These are phyloP conservation scores for Entomortierella parvispora DNA, from an alignment of 192 early-diverging fungal species.

Conservation along the genomic window DNA sequence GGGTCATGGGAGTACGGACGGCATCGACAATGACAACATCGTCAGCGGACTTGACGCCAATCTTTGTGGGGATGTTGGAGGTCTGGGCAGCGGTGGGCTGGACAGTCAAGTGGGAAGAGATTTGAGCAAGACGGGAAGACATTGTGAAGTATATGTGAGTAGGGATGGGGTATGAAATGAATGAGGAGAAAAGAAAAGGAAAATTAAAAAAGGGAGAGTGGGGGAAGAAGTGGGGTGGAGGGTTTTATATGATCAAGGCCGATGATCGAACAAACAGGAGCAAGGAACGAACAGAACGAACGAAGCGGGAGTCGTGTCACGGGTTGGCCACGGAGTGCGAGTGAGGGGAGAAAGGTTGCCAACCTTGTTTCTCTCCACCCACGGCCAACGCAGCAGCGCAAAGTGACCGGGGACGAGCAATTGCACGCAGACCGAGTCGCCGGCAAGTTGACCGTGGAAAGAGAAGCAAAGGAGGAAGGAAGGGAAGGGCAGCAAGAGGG, in stretches of 20 bases:
- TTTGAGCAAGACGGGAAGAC: slow-evolving; percentile 67
- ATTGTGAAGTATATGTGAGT: slow-evolving; percentile 34
- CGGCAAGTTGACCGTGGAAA: neutral
- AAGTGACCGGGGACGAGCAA: neutral
- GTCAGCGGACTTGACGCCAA: slow-evolving; percentile 76
- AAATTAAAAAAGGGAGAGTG: slow-evolving; percentile 4
- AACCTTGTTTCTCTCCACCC: neutral
- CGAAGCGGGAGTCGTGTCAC: neutral
- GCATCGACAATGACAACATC: slow-evolving; percentile 87
- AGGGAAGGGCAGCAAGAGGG: neutral
- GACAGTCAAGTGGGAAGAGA: slow-evolving; percentile 62
- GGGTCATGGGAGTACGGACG: slow-evolving; percentile 79
- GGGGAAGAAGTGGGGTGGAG: neutral
- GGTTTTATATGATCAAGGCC: slow-evolving; percentile 3
- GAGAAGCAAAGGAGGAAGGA: neutral
- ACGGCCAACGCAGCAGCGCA: neutral
- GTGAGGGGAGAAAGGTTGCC: slow-evolving; percentile 2
- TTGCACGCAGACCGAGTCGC: neutral
- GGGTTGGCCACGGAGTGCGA: neutral
- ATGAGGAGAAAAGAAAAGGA: slow-evolving; percentile 13
- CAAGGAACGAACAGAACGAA: neutral
- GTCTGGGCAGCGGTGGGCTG: slow-evolving; percentile 46
- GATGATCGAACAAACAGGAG: neutral
- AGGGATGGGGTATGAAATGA: slow-evolving; percentile 9
- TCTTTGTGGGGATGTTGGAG: slow-evolving; percentile 47